Evolutionary conservation across 495 filamentous ascomycete genomes (phyloP), one percentile per base, ranked within the genome.

Genomic region (Hypoxylon perforatum): DNA sequence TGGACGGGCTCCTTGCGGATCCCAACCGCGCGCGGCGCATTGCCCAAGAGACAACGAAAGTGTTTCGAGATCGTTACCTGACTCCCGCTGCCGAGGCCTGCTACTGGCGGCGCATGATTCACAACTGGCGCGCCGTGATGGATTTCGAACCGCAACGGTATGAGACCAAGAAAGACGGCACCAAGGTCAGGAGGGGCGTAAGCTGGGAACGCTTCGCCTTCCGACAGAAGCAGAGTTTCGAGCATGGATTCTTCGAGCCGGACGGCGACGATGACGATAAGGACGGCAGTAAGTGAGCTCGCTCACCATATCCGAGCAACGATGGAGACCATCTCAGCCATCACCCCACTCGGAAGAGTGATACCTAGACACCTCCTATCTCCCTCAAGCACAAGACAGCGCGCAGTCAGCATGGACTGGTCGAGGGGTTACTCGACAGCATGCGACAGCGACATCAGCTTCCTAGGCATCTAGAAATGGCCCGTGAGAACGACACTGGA

Each of bases 101-200:
- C 65, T 85, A 85, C 68, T 85, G 83, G 83, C 75, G 83, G 9
- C 73, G 71, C 18, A 55, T 85, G 66, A 70, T 85, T 30, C 70
- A 73, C 38, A 79, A 75, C 12, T 85, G 83, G 83, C 79, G 76
- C 1, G 69, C 66, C 12, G 80, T 83, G 6, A 76, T 63, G 65
- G 65, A 68, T 55, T 68, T 68, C 25, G 54, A 68, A 25, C 65
- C 65, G 22, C 65, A 58, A 38, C 65, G 65, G 2, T 68, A 68
- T 54, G 65, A 68, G 39, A 59, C 49, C 14, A 58, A 58, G 12
- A 14, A 57, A 15, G 58, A 68, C 5, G 65, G 65, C 10, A 61
- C 44, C 1, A 63, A 63, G 41, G 65, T 49, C 7, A 58, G 65
- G 35, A 47, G 65, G 36, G 65, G 65, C 7, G 53, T 68, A 12